These are phyloP conservation scores for Teratosphaeria epicoccoides DNA, from an alignment of 2,329 filamentous ascomycete species.

Conservation along the genomic window DNA sequence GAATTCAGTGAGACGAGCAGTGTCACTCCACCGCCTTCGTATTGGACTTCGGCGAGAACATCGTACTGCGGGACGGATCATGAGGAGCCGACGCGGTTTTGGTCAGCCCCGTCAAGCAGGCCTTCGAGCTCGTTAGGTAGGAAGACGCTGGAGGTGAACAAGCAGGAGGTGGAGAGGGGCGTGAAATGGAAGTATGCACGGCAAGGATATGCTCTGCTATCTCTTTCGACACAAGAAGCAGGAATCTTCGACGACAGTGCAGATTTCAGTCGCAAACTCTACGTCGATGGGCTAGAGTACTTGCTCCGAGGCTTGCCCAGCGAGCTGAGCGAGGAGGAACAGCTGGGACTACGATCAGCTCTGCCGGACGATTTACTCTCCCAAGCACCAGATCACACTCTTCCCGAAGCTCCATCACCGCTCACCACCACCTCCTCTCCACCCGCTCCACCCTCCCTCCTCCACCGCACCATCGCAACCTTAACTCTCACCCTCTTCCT, in stretches of 20 bases:
- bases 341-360: slow-evolving; percentile 40
- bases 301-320: slow-evolving; percentile 52
- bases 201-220: slow-evolving; percentile 40
- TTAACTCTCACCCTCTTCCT: slow-evolving; percentile 36
- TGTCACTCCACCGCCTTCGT: slow-evolving; percentile 29
- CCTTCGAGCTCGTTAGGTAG: slow-evolving; percentile 12
- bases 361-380: slow-evolving; percentile 30
- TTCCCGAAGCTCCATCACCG: background rate
- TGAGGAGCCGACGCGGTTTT: slow-evolving; percentile 8
- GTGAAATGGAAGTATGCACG: slow-evolving; percentile 44
- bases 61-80: slow-evolving; percentile 6
- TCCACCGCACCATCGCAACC: slow-evolving; percentile 14
- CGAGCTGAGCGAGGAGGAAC: slow-evolving; percentile 47
- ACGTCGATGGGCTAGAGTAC: slow-evolving; percentile 53
- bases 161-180: slow-evolving; percentile 20
- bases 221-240: slow-evolving; percentile 37
- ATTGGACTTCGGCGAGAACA: slow-evolving; percentile 7
- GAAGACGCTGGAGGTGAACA: slow-evolving; percentile 2
- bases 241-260: slow-evolving; percentile 22
- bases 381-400: background rate
- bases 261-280: slow-evolving; percentile 49
- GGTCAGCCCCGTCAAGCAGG: slow-evolving; percentile 11
- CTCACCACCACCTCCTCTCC: slow-evolving; percentile 3
- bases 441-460: slow-evolving; percentile 14
- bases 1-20: slow-evolving; percentile 14